These are phyloP conservation scores for Hymenotorrendiella dingleyae DNA, from an alignment of 2,329 filamentous ascomycete genomes.

Conservation along the genomic window DNA sequence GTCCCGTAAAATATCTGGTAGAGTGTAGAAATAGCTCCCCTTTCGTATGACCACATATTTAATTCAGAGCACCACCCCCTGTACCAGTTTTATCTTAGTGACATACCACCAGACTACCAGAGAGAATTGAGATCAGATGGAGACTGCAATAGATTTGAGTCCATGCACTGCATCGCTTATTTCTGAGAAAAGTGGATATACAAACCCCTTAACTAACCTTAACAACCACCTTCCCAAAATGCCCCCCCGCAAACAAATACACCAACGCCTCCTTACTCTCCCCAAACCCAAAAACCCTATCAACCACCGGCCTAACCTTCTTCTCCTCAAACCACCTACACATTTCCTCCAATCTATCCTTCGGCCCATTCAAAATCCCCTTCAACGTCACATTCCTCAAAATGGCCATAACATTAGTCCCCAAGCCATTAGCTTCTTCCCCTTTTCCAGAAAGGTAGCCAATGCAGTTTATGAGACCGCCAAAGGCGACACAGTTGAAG, in stretches of 20 bases:
- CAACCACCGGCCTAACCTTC: constrained; percentile 42
- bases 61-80: no score
- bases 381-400: constrained; percentile 41
- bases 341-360: constrained; percentile 50
- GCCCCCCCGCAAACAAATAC: constrained; percentile 42
- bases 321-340: constrained; percentile 39
- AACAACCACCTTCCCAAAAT: constrained; percentile 43
- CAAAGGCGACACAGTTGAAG: constrained; percentile 48
- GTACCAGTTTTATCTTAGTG: no score
- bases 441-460: constrained; percentile 47
- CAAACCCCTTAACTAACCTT: no score
- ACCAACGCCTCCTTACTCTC: constrained; percentile 41
- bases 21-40: no score
- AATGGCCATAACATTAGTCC: constrained; percentile 53
- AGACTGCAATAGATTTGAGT: no score
- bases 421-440: constrained; percentile 47
- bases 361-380: constrained; percentile 57
- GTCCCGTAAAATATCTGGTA: no score
- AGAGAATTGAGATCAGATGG: no score
- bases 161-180: no score
- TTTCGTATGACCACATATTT: no score
- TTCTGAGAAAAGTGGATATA: no score
- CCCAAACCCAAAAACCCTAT: constrained; percentile 41
- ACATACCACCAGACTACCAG: no score
- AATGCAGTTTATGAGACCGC: constrained; percentile 47